Percentiles rank a stretch among this genome's conserved stretches.
phyloP scores from a whole-genome alignment of 176 grass and related monocot genomes.

The Eremochloa ophiuroides region DNA sequence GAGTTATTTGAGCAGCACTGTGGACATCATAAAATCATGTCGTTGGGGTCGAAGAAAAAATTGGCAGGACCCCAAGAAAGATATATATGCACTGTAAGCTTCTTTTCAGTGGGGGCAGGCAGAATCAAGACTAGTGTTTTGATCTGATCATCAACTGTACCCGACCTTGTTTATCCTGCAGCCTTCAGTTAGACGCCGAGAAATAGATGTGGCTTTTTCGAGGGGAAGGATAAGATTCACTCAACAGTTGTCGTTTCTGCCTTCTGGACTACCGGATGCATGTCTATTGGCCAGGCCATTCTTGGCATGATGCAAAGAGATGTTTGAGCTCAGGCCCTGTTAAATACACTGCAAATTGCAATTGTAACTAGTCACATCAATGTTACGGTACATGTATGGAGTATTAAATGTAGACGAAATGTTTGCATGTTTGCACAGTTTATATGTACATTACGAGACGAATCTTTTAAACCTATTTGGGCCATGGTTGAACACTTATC shows the following conservation, averaged over 20 bases:
- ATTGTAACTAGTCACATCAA: too few species aligned
- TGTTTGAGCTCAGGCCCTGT: neutral
- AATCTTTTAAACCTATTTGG: too few species aligned
- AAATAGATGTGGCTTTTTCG: neutral
- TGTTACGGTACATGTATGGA: too few species aligned
- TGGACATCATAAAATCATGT: neutral
- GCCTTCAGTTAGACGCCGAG: neutral
- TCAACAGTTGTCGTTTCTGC: neutral
- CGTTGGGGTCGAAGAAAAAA: neutral
- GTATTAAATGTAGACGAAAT: too few species aligned
- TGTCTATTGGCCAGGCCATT: neutral
- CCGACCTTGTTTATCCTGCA: neutral
- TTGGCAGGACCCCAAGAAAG: too few species aligned
- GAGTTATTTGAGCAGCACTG: neutral
- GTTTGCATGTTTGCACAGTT: too few species aligned
- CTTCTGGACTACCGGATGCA: neutral
- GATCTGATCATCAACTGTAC: too few species aligned
- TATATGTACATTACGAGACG: too few species aligned
- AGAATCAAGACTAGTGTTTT: too few species aligned
- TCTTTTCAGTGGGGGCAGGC: neutral
- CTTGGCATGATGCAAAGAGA: neutral
- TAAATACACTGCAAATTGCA: too few species aligned
- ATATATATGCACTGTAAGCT: neutral
- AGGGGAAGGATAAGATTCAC: neutral
- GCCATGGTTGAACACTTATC: too few species aligned